Conservation (phyloP, 2,329 filamentous ascomycete genomes). For the Colletotrichum lupini region DNA sequence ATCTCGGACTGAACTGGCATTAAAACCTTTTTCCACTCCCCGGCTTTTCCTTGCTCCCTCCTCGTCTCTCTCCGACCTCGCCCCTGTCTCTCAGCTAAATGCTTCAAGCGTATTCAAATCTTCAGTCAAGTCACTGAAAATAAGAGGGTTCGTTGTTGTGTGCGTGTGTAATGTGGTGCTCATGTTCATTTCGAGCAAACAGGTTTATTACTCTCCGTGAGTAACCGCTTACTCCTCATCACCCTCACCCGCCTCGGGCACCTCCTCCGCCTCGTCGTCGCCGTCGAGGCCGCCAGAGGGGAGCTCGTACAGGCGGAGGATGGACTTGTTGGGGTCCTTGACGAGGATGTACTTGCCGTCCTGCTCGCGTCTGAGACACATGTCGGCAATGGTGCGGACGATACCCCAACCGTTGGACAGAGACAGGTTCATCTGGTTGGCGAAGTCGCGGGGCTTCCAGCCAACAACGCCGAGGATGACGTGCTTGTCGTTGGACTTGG, state of each 20-base stretch:
- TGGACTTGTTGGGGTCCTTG: conserved; percentile 96
- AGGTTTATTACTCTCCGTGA: neutral
- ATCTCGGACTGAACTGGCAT: conserved; percentile 12
- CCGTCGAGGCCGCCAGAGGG: conserved; percentile 91
- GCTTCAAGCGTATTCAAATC: neutral
- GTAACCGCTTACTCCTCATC: conserved; percentile 44
- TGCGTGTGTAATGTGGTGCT: neutral
- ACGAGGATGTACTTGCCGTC: conserved; percentile 85
- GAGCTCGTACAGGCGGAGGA: conserved; percentile 92
- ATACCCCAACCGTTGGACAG: conserved; percentile 99
- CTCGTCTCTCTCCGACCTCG: neutral
- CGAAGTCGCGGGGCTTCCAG: conserved; percentile 98
- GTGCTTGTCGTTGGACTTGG: conserved; percentile 92
- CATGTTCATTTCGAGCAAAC: neutral
- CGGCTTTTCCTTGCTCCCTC: neutral
- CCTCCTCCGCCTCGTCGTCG: conserved; percentile 77
- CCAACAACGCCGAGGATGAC: conserved; percentile 94
- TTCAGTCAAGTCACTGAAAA: neutral
- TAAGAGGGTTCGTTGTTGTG: neutral
- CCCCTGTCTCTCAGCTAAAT: neutral
- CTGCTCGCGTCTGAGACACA: conserved; percentile 78
- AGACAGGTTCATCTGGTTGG: conserved; percentile 96
- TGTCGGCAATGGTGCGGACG: conserved; percentile 96
- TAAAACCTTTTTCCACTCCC: conserved; percentile 1
- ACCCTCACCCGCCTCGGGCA: conserved; percentile 58